Base-by-base conservation (phyloP, 2,329 filamentous ascomycete genomes). In the Aspergillus sp. region DNA sequence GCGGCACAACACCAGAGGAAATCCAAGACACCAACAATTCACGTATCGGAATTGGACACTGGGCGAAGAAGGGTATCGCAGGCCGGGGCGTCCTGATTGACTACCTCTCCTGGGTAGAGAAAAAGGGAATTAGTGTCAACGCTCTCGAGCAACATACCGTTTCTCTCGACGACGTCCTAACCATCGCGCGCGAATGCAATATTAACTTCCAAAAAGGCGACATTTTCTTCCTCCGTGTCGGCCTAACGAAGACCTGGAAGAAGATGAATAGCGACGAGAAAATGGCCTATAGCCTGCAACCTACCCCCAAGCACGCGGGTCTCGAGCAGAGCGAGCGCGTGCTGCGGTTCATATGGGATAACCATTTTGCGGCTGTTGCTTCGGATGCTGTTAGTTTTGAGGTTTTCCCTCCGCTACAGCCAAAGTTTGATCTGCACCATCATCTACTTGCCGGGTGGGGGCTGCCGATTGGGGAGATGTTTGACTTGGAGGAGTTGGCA, bases 351-450 rank as follows among this genome's bases (percentile, higher is more conserved):
- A 65, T 83, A 17, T 83, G 80, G 79, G 75, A 83, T 46, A 70
- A 75, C 47, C 71, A 75, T 41, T 83, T 84, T 59, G 69, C 78
- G 0, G 81, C 80, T 1, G 74, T 82, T 1, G 81, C 76, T 0
- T 79, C 80, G 1, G 81, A 84, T 49, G 74, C 76, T 35, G 75
- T 81, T n/a, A 74, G 72, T 6, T 78, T 80, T 53, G 81, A 83
- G 58, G 74, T 74, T 3, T 77, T 73, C 55, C 72, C 73, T 6
- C 49, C 65, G 13, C 37, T 64, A 10, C 52, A 63, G 13, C 51
- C 54, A 13, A 62, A 67, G 42, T 66, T 56, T 55, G 65, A 67
- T 54, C 51, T 69, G 43, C 66, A 69, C 47, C 66, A 69, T 51
- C 52, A 65, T 51, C 45, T 69, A 22, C 49, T 68, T 41, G 64